Percentiles rank a stretch among this genome's conserved stretches.
Evolutionary conservation across 805 yeast genomes (phyloP).

Genomic region (Candida tammaniensis): DNA sequence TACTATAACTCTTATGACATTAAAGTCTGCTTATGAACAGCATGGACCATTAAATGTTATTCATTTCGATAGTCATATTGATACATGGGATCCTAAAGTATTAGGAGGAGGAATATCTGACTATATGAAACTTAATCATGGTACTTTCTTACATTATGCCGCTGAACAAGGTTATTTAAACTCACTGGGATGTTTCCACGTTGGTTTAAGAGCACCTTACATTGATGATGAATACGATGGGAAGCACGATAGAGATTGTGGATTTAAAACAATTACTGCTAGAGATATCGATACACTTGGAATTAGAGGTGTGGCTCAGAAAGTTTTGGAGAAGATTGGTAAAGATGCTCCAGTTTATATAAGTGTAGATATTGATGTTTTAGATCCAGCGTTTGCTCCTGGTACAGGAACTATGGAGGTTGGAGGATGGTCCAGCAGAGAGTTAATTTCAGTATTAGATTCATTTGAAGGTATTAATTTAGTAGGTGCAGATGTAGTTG

Average conservation of each 20-base stretch:
- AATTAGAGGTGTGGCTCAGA: slow-evolving; percentile 29
- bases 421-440: slow-evolving; percentile 26
- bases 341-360: slow-evolving; percentile 28
- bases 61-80: slow-evolving; percentile 68
- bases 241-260: slow-evolving; percentile 50
- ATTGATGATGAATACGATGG: slow-evolving; percentile 37
- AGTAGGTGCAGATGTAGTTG: slow-evolving; percentile 28
- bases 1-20: slow-evolving; percentile 50
- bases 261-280: slow-evolving; percentile 45
- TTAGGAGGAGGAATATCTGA: slow-evolving; percentile 62
- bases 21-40: slow-evolving; percentile 50
- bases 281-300: slow-evolving; percentile 46
- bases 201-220: slow-evolving; percentile 65
- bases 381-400: slow-evolving; percentile 27
- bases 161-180: slow-evolving; percentile 61
- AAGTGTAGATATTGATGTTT: slow-evolving; percentile 25
- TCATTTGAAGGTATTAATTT: slow-evolving; percentile 27
- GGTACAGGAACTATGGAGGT: slow-evolving; percentile 29
- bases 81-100: slow-evolving; percentile 65
- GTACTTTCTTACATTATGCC: slow-evolving; percentile 69
- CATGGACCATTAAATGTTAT: slow-evolving; percentile 49
- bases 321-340: slow-evolving; percentile 34
- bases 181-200: slow-evolving; percentile 50
- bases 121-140: slow-evolving; percentile 62
- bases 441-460: slow-evolving; percentile 22